Evolutionary conservation across 257 asterid species (phyloP), one percentile per base, ranked within the genome.

Genomic region (Knoxia roxburghii): DNA sequence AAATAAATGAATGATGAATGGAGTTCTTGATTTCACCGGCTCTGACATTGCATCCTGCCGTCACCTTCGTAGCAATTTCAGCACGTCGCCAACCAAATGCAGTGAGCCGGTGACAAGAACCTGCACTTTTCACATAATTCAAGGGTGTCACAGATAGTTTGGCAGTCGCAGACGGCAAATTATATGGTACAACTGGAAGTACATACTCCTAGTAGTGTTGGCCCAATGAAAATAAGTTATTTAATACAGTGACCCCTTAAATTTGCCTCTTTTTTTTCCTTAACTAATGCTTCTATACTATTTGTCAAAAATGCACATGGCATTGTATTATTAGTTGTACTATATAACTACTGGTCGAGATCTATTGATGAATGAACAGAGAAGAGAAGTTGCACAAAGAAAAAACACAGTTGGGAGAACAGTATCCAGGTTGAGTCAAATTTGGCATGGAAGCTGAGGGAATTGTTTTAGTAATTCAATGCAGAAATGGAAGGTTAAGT

Each of bases 51-150:
- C 26, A 29, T 49, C 6, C 21, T 20, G 6, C 23, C 12, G 56
- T 88, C 78, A 89, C 74, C 87, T 83, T 67, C 79, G 72, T 17
- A 91, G 82, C 35, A 91, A 81, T 79, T 85, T 91, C 46, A 91
- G 53, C 46, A 89, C 98, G 61, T 91, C 98, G 62, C 98, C 96
- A 46, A 91, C 98, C 61, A 91, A 80, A 81, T 91, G 98, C 72
- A 91, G 69, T 4, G 96, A 91, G 23, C 96, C 98, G n/a, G 95
- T 89, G 60, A 89, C 98, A 63, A 91, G 95, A 81, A 91, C 98
- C 98, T 89, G 75, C 7, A 75, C 33, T 51, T 21, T 37, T 60
- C 15, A 68, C 45, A 40, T 61, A 46, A 6, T 43, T 50, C 59
- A 57, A 8, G 37, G 7, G 59, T 30, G 45, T 59, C 57, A 46